These are phyloP conservation scores for Dictyostelium brefeldianum DNA, from an alignment of 78 protist genomes.

Conservation along the genomic window DNA sequence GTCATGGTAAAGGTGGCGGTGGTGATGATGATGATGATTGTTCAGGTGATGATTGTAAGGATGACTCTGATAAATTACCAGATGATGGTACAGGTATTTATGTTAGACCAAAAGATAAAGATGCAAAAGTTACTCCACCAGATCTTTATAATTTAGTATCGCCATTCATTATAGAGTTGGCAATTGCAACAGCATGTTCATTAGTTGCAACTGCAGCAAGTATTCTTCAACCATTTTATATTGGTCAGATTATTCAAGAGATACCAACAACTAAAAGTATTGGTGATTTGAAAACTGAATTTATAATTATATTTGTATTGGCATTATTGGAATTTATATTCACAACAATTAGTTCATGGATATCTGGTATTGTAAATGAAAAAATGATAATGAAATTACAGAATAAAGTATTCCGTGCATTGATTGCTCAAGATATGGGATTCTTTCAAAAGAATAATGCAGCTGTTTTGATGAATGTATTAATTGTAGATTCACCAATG, in stretches of 20 bases:
- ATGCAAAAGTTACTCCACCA: constrained; percentile 49
- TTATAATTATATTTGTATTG: constrained; percentile 44
- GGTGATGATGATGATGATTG: not conserved
- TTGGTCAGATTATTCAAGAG: constrained; percentile 73
- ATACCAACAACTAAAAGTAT: constrained; percentile 68
- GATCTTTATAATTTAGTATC: constrained; percentile 48
- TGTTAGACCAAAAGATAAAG: constrained; percentile 12
- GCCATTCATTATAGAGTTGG: constrained; percentile 39
- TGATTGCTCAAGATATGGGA: constrained; percentile 68
- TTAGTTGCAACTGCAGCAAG: constrained; percentile 51
- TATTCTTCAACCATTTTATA: constrained; percentile 73
- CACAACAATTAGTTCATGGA: constrained; percentile 64
- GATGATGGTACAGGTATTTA: constrained; percentile 21
- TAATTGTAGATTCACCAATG: constrained; percentile 77
- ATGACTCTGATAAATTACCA: too few species aligned
- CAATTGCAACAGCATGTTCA: constrained; percentile 60
- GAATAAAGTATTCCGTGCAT: constrained; percentile 48
- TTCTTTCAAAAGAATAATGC: constrained; percentile 69
- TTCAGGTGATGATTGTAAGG: too few species aligned
- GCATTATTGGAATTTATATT: constrained; percentile 60
- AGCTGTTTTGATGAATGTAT: constrained; percentile 47
- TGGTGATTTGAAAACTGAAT: constrained; percentile 6
- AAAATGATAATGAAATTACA: constrained; percentile 55
- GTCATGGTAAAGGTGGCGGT: not conserved
- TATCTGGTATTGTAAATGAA: constrained; percentile 76